Base-by-base conservation (phyloP, 1,284 basidiomycete genomes). In the Hymenochaete sp. region DNA sequence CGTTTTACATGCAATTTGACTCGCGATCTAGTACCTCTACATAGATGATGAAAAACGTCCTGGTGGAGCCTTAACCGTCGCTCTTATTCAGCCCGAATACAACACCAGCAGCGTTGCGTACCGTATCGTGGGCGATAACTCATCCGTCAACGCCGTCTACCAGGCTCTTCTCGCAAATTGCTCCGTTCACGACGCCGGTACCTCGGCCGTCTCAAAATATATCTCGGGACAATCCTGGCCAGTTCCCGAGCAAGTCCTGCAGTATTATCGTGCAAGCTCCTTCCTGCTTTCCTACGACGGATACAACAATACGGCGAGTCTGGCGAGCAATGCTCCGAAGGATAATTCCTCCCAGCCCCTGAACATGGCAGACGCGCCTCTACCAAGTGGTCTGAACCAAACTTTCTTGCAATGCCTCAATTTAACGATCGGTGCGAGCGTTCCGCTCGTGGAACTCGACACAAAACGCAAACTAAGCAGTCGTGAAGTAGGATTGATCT, bases 221-320 rank as follows among this genome's bases (percentile, higher is more conserved):
- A 21, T 38, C 11, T 28, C 46, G 14, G 32, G 25, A 5, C 38
- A 36, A 9, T 42, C 44, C 3, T 46, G 45, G 31, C 51, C 52
- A 9, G 46, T 49, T 18, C 53, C 57, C 1, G 56, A 58, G 38
- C 55, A 60, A 44, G 44, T 57, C 10, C 45, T 61, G 11, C 58
- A 61, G 43, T 61, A 55, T 33, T 61, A 59, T 45, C 56, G 59
- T 31, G 45, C 58, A 3, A 57, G 55, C 8, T 52, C 55, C 11
- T 57, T 60, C 45, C 55, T 48, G n/a, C 50, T 60, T 6, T 46
- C 56, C 9, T 50, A 58, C 16, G 48, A 54, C 3, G 39, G 46
- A 2, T 60, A 60, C 44, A 59, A 56, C 43, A 55, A 60, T 35
- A 50, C 54, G 9, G 57, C 55, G 10, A 45, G 48, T 5, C 48